Base-by-base conservation (phyloP, 305 asterid species). In the Ruellia speciosa region DNA sequence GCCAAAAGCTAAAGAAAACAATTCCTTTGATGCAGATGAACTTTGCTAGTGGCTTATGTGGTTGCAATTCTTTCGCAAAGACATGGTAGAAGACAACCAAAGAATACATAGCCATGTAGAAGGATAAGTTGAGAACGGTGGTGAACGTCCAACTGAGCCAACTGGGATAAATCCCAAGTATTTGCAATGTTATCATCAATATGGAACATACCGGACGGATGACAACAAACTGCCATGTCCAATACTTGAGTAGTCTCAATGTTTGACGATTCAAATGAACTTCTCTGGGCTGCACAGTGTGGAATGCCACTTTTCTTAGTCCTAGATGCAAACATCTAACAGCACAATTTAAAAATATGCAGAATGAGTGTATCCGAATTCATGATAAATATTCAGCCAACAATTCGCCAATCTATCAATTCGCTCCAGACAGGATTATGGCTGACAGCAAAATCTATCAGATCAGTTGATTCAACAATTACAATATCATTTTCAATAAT, bases 1-100 rank as follows among this genome's bases (percentile, higher is more conserved):
- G 97, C 96, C 95, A 90, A 69, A 85, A 87, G 78, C 85, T 67
- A 86, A 90, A 83, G 95, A 90, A 90, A 67, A 90, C 94, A 24
- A 83, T 75, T 62, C 96, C 95, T 63, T 73, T 75, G 87, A 87
- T 81, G 79, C 96, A 87, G 69, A 87, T 73, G 66, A 90, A 90
- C 89, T 87, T 85, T 15, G 96, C 67, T 48, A 87, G 72, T 12
- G 97, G 97, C 67, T 73, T 83, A 70, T 83, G 97, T 17, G 96
- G 94, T 70, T 78, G 74, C 78, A 90, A 64, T 59, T 87, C 96
- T 70, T 80, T 80, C 13, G 87, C 83, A 19, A 90, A 90, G 47
- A 83, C 84, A 69, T 75, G 89, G 71, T 90, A 87, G 77, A 85
- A 87, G 68, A 77, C 69, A 48, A 87, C 71, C 83, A 90, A 76